Conservation (phyloP, 2,329 filamentous ascomycete species). For the Zymoseptoria passerinii region DNA sequence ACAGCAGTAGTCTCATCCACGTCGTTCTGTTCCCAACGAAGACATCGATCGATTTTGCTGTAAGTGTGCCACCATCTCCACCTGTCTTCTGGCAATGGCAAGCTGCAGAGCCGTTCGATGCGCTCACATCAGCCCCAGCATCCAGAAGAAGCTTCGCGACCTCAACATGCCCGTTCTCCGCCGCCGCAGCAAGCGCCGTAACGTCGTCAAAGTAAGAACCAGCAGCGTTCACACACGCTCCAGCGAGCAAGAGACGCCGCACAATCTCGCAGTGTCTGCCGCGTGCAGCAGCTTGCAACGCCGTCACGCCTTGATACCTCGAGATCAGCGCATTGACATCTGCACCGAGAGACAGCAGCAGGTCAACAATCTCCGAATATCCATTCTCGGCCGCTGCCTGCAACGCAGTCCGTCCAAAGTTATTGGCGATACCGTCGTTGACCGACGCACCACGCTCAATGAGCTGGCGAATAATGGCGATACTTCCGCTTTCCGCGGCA, state of each 20-base stretch:
- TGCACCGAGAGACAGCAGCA: constrained; percentile 9
- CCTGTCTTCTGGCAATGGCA: not conserved
- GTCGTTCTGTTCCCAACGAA: not conserved
- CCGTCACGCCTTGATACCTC: constrained; percentile 15
- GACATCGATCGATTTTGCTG: not conserved
- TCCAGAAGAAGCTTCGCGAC: constrained; percentile 10
- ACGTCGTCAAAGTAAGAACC: constrained; percentile 10
- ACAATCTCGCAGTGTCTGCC: constrained; percentile 9
- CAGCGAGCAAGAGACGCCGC: constrained; percentile 7
- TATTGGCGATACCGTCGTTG: constrained; percentile 7
- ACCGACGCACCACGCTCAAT: constrained; percentile 11
- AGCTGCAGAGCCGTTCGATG: not conserved
- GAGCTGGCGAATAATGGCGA: constrained; percentile 9
- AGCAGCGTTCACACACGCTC: constrained; percentile 17
- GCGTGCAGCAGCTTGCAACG: constrained; percentile 16
- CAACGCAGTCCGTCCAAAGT: constrained; percentile 13
- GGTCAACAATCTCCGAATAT: constrained; percentile 11
- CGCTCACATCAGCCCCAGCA: constrained; percentile 13
- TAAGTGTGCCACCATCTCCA: not conserved
- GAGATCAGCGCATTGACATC: constrained; percentile 9
- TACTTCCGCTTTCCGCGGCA: constrained; percentile 14
- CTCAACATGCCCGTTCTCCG: constrained; percentile 14
- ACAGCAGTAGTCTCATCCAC: too few relatives aligned
- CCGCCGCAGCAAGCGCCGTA: constrained; percentile 16
- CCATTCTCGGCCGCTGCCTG: constrained; percentile 12